phyloP scores from a whole-genome alignment of 148 eudicot species.

The Silene latifolia region DNA sequence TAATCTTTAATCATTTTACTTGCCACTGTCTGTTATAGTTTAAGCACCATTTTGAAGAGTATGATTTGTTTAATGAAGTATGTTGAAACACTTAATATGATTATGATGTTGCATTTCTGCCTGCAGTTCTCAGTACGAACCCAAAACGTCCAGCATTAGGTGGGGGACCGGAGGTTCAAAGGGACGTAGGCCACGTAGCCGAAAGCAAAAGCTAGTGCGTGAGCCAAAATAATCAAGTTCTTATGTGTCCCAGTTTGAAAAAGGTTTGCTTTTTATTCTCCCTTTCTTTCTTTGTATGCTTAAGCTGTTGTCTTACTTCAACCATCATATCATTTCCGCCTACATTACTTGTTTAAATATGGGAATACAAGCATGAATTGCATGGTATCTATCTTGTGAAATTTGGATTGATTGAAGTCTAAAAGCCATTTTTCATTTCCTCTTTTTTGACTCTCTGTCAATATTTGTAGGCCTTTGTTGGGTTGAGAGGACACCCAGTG shows the following conservation, averaged over 20 bases:
- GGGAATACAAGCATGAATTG: conserved; percentile 12
- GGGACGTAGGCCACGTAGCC: conserved; percentile 14
- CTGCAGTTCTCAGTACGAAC: conserved; percentile 19
- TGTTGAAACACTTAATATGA: conserved; percentile 2
- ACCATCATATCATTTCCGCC: conserved; percentile 21
- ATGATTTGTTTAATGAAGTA: conserved; percentile 15
- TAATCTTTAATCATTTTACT: conserved; percentile 14
- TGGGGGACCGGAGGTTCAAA: conserved; percentile 28
- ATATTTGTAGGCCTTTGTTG: conserved; percentile 34
- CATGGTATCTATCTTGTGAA: conserved; percentile 16
- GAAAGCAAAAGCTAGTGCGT: conserved; percentile 27
- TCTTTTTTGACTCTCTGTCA: conserved; percentile 24
- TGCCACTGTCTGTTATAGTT: conserved; percentile 18
- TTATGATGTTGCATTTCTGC: conserved; percentile 23
- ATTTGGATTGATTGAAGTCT: conserved; percentile 13
- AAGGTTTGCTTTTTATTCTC: conserved; percentile 17
- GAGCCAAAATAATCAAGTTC: conserved; percentile 25
- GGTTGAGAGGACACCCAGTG: conserved; percentile 36
- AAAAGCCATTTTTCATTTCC: conserved; percentile 9
- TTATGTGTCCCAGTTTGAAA: conserved; percentile 26
- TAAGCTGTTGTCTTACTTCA: conserved; percentile 13
- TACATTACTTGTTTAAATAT: conserved; percentile 9
- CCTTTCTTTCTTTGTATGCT: conserved; percentile 11
- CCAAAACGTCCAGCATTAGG: conserved; percentile 18
- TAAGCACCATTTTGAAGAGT: conserved; percentile 15